A percentile compares a stretch with the other conserved stretches of the same genome.
Evolutionary conservation across 371 early-diverging fungal species (phyloP).

Genomic region (Mortierella sp.): DNA sequence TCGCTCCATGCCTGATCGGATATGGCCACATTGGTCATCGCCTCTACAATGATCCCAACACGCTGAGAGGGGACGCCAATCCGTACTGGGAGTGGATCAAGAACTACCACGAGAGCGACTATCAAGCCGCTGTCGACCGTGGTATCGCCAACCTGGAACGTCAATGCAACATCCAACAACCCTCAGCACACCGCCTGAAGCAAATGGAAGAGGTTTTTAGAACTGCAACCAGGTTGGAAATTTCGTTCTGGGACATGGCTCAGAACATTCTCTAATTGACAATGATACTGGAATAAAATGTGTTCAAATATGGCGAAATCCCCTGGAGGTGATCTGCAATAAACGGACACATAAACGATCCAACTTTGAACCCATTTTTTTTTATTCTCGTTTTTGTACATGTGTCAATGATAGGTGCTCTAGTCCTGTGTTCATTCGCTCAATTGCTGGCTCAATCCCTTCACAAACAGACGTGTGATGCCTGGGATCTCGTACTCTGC

Average conservation of each 20-base stretch:
- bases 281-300: not conserved
- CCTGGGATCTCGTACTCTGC: conserved; percentile 76
- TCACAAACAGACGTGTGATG: conserved; percentile 64
- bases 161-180: conserved; percentile 64
- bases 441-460: conserved; percentile 55
- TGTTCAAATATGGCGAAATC: no score
- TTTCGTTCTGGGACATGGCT: conserved; percentile 81
- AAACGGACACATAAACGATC: no score
- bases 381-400: no score
- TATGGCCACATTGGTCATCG: conserved; percentile 83
- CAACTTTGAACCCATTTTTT: no score
- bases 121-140: conserved; percentile 70
- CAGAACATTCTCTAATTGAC: conserved; percentile 29
- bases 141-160: conserved; percentile 65
- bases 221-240: conserved; percentile 75
- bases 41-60: conserved; percentile 70
- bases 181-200: conserved; percentile 61
- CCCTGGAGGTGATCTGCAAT: no score
- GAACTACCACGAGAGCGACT: conserved; percentile 73
- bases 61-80: conserved; percentile 76
- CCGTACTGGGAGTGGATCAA: conserved; percentile 87
- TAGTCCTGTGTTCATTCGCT: conserved; percentile 25
- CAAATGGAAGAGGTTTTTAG: conserved; percentile 76
- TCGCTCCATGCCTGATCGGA: conserved; percentile 85
- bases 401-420: no score